Percentiles rank a stretch among this genome's conserved stretches.
These are phyloP conservation scores for Salvia sclarea DNA, from an alignment of 305 asterid species.

Conservation along the genomic window DNA sequence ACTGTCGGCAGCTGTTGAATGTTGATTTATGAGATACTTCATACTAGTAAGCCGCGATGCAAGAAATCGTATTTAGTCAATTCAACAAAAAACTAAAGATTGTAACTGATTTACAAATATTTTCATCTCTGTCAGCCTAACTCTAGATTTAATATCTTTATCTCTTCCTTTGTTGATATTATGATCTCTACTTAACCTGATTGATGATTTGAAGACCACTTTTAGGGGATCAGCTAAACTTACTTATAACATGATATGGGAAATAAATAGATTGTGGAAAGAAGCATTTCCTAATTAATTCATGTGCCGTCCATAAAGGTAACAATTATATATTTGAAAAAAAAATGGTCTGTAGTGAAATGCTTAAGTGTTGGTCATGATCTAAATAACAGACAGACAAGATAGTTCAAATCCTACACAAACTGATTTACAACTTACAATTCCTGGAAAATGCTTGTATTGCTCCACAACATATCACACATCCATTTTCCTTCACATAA, in stretches of 20 bases:
- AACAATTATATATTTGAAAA: no score
- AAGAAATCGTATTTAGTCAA: background rate
- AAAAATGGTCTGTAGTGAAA: conserved; percentile 15
- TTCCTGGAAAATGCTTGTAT: background rate
- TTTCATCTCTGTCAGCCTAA: background rate
- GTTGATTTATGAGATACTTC: background rate
- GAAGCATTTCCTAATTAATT: no score
- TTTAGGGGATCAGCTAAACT: no score
- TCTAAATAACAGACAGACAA: background rate
- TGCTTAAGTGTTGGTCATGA: background rate
- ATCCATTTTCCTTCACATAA: background rate
- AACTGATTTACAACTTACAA: background rate
- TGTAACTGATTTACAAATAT: background rate
- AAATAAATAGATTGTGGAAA: background rate
- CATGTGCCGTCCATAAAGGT: no score
- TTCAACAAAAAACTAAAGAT: background rate
- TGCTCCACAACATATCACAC: background rate
- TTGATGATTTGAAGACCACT: background rate
- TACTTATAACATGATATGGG: background rate
- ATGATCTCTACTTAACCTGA: background rate
- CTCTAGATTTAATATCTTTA: background rate
- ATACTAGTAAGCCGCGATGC: background rate
- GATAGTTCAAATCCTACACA: background rate
- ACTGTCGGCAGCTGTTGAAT: background rate
- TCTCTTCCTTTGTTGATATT: background rate